Conservation (phyloP, 768 basidiomycete genomes). For the Rubroboletus pulcherrimus region DNA sequence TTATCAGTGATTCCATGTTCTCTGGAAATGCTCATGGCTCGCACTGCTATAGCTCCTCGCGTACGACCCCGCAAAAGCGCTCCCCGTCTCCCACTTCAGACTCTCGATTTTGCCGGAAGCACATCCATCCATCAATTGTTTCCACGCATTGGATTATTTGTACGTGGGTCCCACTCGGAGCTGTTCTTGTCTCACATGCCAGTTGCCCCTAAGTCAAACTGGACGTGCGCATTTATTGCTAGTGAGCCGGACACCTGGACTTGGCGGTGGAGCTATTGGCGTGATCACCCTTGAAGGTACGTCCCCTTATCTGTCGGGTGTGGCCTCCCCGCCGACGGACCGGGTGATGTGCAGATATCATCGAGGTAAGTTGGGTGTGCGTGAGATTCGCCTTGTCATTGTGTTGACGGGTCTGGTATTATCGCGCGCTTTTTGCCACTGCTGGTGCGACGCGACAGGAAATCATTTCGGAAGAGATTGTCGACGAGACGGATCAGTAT, state of each 20-base stretch:
- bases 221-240: conserved; percentile 90
- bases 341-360: conserved; percentile 51
- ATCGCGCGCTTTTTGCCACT: background rate
- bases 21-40: background rate
- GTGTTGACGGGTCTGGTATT: background rate
- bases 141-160: conserved; percentile 95
- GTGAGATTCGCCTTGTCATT: background rate
- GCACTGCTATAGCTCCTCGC: conserved; percentile 58
- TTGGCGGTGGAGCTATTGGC: conserved; percentile 80
- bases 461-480: conserved; percentile 94
- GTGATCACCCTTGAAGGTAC: conserved; percentile 85
- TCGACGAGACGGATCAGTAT: conserved; percentile 91
- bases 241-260: conserved; percentile 80
- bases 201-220: conserved; percentile 68
- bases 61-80: conserved; percentile 81
- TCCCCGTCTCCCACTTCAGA: conserved; percentile 70
- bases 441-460: conserved; percentile 44
- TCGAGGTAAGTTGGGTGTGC: conserved; percentile 46
- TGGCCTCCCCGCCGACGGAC: background rate
- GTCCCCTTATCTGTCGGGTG: conserved; percentile 1
- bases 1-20: background rate
- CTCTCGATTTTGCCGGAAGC: conserved; percentile 90
- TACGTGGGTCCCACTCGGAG: conserved; percentile 29
- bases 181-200: conserved; percentile 4
- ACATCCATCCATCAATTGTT: conserved; percentile 82